Evolutionary conservation across 805 yeast genomes (phyloP).

Genomic region (Candida suzukii): DNA sequence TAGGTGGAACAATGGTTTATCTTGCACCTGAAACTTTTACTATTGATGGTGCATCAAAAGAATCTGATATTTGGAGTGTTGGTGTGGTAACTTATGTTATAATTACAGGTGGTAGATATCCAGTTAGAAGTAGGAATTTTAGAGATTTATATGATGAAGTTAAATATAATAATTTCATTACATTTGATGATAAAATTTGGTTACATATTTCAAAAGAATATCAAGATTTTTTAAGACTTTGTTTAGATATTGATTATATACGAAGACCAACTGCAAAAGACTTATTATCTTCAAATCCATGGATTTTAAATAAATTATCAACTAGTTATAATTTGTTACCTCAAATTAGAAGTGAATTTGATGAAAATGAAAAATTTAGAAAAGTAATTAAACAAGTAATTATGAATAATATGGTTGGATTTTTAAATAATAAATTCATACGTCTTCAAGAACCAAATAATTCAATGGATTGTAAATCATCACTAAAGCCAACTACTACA

Average conservation of each 20-base stretch:
- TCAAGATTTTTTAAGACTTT: slow-evolving; percentile 55
- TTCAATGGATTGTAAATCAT: no score
- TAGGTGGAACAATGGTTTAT: slow-evolving; percentile 72
- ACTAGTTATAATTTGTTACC: slow-evolving; percentile 46
- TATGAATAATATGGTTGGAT: slow-evolving; percentile 63
- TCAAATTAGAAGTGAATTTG: slow-evolving; percentile 60
- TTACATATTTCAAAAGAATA: slow-evolving; percentile 67
- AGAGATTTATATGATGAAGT: slow-evolving; percentile 79
- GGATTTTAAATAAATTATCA: no score
- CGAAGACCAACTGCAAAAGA: slow-evolving; percentile 57
- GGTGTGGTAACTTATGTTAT: slow-evolving; percentile 84
- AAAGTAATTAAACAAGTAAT: slow-evolving; percentile 75
- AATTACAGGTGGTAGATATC: slow-evolving; percentile 78
- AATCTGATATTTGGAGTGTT: slow-evolving; percentile 88
- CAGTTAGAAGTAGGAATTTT: slow-evolving; percentile 79
- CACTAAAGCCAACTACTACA: no score
- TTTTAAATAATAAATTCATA: slow-evolving; percentile 57
- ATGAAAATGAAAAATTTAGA: slow-evolving; percentile 68
- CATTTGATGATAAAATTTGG: slow-evolving; percentile 87
- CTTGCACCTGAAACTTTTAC: slow-evolving; percentile 86
- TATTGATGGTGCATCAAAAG: slow-evolving; percentile 87
- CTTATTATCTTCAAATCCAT: slow-evolving; percentile 48
- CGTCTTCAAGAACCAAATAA: no score
- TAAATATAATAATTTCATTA: slow-evolving; percentile 62
- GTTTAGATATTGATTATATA: slow-evolving; percentile 53